These are phyloP conservation scores for Penicillium cosmopolitanum DNA, from an alignment of 495 filamentous ascomycete genomes.

Conservation along the genomic window DNA sequence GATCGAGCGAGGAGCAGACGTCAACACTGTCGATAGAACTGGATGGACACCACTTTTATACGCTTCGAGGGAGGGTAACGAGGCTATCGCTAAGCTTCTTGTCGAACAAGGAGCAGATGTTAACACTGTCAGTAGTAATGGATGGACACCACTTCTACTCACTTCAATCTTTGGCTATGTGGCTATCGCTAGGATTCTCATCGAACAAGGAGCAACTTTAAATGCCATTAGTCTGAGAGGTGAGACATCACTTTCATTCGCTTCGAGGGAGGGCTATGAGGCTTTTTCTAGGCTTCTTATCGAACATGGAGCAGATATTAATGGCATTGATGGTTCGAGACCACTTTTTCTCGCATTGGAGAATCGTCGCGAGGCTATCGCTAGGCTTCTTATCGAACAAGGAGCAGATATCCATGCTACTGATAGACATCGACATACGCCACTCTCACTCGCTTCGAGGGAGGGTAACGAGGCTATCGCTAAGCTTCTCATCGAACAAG, in stretches of 20 bases:
- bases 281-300: background rate
- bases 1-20: too few species aligned
- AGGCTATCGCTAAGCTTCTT: too few species aligned
- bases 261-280: too few species aligned
- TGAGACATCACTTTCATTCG: too few species aligned
- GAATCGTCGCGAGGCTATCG: background rate
- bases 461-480: background rate
- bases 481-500: background rate
- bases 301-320: slow-evolving; percentile 5
- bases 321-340: background rate
- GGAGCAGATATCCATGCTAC: background rate
- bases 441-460: too few species aligned
- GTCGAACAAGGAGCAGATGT: background rate
- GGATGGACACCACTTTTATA: too few species aligned
- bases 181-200: background rate
- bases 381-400: background rate
- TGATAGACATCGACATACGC: too few species aligned
- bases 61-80: too few species aligned
- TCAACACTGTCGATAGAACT: too few species aligned
- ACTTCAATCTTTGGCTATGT: background rate
- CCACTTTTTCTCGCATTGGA: background rate
- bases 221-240: too few species aligned
- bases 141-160: background rate
- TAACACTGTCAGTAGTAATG: background rate
- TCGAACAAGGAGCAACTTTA: too few species aligned